Evolutionary conservation across 1,284 basidiomycete genomes (phyloP).

Genomic region (Papiliotrema fonsecae): DNA sequence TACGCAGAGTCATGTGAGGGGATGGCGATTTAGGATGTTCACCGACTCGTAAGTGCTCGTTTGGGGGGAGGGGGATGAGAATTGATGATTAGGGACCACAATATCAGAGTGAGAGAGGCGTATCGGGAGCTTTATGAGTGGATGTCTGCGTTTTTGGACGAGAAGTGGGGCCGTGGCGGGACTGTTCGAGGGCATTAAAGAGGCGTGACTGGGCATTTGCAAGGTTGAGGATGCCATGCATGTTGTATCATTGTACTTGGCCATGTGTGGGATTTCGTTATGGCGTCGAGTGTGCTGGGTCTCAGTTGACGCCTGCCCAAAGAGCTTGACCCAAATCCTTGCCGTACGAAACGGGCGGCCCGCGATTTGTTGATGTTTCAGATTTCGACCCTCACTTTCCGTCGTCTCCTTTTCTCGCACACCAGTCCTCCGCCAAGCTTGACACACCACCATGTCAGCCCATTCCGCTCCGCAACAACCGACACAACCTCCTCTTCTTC

Average conservation of each 20-base stretch:
- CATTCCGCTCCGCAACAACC: neutral
- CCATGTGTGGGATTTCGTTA: too few species aligned
- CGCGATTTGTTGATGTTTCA: too few species aligned
- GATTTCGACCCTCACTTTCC: too few species aligned
- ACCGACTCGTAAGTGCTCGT: slow-evolving; percentile 69
- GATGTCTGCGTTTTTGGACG: slow-evolving; percentile 73
- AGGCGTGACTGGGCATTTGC: too few species aligned
- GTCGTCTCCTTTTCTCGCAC: too few species aligned
- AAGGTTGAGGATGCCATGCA: too few species aligned
- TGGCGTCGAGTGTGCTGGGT: too few species aligned
- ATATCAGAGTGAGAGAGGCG: slow-evolving; percentile 67
- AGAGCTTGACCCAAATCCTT: too few species aligned
- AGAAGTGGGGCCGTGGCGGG: slow-evolving; percentile 87
- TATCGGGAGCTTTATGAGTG: slow-evolving; percentile 80
- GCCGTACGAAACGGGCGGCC: too few species aligned
- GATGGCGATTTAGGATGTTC: slow-evolving; percentile 90
- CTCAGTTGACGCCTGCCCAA: too few species aligned
- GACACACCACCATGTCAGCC: neutral
- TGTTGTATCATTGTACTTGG: too few species aligned
- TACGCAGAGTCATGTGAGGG: slow-evolving; percentile 66
- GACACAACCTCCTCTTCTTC: slow-evolving; percentile 4
- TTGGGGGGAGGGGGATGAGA: neutral
- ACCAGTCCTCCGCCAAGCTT: too few species aligned
- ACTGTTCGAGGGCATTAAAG: slow-evolving; percentile 26
- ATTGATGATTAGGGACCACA: slow-evolving; percentile 62